These are phyloP conservation scores for Phaeosphaeria sp. DNA, from an alignment of 2,329 filamentous ascomycete species.

Conservation along the genomic window DNA sequence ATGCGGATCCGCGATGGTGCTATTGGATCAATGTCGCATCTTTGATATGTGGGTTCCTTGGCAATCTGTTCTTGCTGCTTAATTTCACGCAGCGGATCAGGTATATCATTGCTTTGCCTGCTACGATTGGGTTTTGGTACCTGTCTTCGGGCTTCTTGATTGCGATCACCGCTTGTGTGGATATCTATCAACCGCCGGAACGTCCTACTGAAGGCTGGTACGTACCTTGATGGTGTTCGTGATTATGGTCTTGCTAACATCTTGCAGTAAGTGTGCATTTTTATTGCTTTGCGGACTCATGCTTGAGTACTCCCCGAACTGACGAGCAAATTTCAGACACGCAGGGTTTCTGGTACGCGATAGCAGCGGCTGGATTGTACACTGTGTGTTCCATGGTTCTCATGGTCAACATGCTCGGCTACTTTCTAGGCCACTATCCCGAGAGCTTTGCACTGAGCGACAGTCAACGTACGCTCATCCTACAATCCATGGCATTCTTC, in stretches of 20 bases:
- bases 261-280: neutral
- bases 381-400: conserved; percentile 79
- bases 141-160: conserved; percentile 68
- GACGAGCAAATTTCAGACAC: conserved; percentile 56
- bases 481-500: conserved; percentile 88
- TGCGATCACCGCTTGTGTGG: conserved; percentile 69
- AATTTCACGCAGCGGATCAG: conserved; percentile 84
- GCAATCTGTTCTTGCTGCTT: conserved; percentile 81
- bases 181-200: conserved; percentile 63
- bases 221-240: neutral
- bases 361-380: conserved; percentile 81
- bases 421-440: conserved; percentile 74
- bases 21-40: conserved; percentile 79
- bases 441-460: conserved; percentile 80
- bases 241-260: neutral
- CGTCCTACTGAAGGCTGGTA: conserved; percentile 55
- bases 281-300: neutral
- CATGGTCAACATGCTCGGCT: conserved; percentile 79
- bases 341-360: conserved; percentile 85
- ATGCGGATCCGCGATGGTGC: conserved; percentile 76
- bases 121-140: conserved; percentile 83
- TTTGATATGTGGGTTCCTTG: conserved; percentile 74
- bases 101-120: conserved; percentile 81
- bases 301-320: neutral
- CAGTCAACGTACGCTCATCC: conserved; percentile 84